A percentile compares a stretch with the other conserved stretches of the same genome.
Conservation (phyloP, 2,329 filamentous ascomycete genomes). For the Nannizziopsis barbatae region DNA sequence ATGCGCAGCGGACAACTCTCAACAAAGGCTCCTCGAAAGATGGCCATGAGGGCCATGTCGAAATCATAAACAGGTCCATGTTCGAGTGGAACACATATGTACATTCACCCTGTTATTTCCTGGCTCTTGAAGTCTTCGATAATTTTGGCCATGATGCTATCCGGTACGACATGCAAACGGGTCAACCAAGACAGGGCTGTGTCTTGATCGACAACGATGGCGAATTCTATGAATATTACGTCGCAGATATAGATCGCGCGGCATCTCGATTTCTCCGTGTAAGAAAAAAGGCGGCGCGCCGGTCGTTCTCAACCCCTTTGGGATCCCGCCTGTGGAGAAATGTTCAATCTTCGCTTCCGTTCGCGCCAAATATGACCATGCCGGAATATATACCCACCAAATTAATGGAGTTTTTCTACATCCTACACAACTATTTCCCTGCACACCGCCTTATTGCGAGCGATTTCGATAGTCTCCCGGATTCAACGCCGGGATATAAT, state of each 20-base stretch:
- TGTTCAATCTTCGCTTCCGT: slow-evolving; percentile 54
- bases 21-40: slow-evolving; percentile 53
- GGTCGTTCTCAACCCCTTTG: slow-evolving; percentile 34
- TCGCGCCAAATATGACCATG: slow-evolving; percentile 62
- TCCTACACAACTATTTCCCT: slow-evolving; percentile 78
- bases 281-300: slow-evolving; percentile 57
- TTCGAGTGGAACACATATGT: slow-evolving; percentile 88
- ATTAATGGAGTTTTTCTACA: slow-evolving; percentile 93
- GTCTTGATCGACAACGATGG: slow-evolving; percentile 76
- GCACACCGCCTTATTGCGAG: slow-evolving; percentile 77
- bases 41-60: slow-evolving; percentile 73
- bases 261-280: slow-evolving; percentile 73
- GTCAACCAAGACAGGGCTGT: slow-evolving; percentile 72
- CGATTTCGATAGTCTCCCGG: slow-evolving; percentile 79
- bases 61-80: slow-evolving; percentile 88
- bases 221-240: slow-evolving; percentile 94
- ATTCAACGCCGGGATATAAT: slow-evolving; percentile 73
- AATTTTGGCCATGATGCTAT: slow-evolving; percentile 94
- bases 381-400: slow-evolving; percentile 92
- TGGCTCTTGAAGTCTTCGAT: slow-evolving; percentile 96
- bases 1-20: slow-evolving; percentile 62
- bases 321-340: slow-evolving; percentile 46
- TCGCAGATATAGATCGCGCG: slow-evolving; percentile 65
- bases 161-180: slow-evolving; percentile 74
- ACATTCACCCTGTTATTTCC: slow-evolving; percentile 91